phyloP scores from a whole-genome alignment of 1,139 yeast genomes.

The Dujonia santamariae region DNA sequence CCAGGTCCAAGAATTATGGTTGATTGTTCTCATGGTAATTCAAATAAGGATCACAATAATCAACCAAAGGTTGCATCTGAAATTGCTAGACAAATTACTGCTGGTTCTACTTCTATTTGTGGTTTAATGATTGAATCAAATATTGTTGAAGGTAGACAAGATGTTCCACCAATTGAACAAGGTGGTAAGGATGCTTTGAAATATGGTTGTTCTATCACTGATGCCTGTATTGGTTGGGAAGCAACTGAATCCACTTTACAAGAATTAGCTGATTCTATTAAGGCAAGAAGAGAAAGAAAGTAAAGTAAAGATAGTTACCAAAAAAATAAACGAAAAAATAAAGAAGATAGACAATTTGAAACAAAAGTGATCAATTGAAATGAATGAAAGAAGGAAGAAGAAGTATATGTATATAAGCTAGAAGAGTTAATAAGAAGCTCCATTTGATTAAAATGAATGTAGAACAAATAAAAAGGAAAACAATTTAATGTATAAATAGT shows the following conservation, averaged over 20 bases:
- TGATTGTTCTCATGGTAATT: slow-evolving; percentile 97
- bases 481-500: no score
- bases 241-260: slow-evolving; percentile 77
- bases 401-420: no score
- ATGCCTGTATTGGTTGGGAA: slow-evolving; percentile 94
- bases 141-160: slow-evolving; percentile 89
- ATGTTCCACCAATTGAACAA: slow-evolving; percentile 59
- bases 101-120: slow-evolving; percentile 74
- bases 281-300: slow-evolving; percentile 58
- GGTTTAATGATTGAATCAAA: slow-evolving; percentile 97
- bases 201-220: slow-evolving; percentile 96
- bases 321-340: slow-evolving; percentile 1
- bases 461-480: no score
- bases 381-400: no score
- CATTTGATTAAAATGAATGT: no score
- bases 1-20: slow-evolving; percentile 65
- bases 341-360: no score
- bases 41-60: slow-evolving; percentile 88
- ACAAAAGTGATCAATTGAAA: no score
- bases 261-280: slow-evolving; percentile 78
- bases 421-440: no score
- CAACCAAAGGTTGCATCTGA: slow-evolving; percentile 83
- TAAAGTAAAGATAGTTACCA: slow-evolving; percentile 4
- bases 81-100: slow-evolving; percentile 78
- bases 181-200: slow-evolving; percentile 69